Base-by-base conservation (phyloP, 2,329 filamentous ascomycete genomes). In the Knoxdaviesia proteae region DNA sequence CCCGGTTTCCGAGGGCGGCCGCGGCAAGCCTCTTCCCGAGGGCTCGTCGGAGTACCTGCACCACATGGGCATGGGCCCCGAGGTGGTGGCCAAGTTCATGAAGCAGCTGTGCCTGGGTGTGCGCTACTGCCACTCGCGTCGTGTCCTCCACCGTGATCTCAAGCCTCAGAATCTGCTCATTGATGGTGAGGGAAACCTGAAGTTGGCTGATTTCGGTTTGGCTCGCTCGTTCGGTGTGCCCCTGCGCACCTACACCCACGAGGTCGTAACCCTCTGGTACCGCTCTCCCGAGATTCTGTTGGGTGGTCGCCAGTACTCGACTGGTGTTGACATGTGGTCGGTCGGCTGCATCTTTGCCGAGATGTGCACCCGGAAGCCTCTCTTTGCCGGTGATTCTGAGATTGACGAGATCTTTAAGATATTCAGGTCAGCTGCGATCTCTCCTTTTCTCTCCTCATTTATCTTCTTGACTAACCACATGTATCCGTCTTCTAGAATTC, bases 311-410 rank as follows among this genome's bases (percentile, higher is more conserved):
- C 84, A 93, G 58, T 94, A 94, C 63, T 90, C 83, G 9, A 94
- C 86, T 9, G 86, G 86, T 45, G 84, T 94, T 37, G 86, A 94
- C 55, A 94, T 94, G 82, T 94, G 86, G 86, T 90, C 83, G 33
- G 78, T 87, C 41, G 86, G 86, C 47, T 90, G 84, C 59, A 94
- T 94, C 60, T 93, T 94, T 58, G 86, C 87, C 7, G 86, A 94
- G 61, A 94, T 94, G 87, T 92, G 84, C 61, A 94, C 86, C 2
- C 75, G 84, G 53, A 93, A 92, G 62, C 84, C 86, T 5, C 68
- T 94, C 38, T 94, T 94, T 66, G 84, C 86, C 8, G 86, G 86
- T 45, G 86, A 94, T 57, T 90, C 83, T 80, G 60, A 63, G 42
- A 62, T 62, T 54, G 61, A 63, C 46, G 59, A 63, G 48, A 63